Evolutionary conservation across 306 rosid genomes (phyloP).

Genomic region (Lathyrus sativus): DNA sequence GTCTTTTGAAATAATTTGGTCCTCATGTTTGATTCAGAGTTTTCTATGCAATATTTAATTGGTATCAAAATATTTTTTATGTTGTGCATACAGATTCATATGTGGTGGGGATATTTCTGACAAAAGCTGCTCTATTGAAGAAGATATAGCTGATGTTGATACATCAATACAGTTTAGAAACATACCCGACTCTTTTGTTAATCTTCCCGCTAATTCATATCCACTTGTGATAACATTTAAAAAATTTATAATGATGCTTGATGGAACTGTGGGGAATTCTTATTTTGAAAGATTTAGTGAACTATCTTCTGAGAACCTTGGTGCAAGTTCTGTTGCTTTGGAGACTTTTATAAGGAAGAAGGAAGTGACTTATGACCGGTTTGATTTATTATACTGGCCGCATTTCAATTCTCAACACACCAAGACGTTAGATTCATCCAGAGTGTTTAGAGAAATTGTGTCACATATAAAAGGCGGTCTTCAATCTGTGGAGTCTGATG

Average conservation of each 20-base stretch:
- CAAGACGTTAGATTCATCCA: conserved; percentile 60
- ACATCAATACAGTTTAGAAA: conserved; percentile 49
- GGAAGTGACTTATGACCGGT: conserved; percentile 70
- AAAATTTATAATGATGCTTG: conserved; percentile 83
- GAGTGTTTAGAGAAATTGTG: conserved; percentile 71
- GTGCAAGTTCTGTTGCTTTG: conserved; percentile 54
- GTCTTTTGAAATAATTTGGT: not conserved
- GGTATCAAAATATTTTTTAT: not conserved
- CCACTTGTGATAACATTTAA: conserved; percentile 86
- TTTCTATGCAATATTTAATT: not conserved
- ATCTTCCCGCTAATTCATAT: conserved; percentile 52
- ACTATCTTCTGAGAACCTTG: conserved; percentile 30
- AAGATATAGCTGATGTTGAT: conserved; percentile 59
- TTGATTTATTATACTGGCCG: conserved; percentile 70
- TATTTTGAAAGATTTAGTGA: conserved; percentile 66
- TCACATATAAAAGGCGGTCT: conserved; percentile 74
- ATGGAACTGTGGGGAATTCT: conserved; percentile 68
- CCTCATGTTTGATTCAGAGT: not conserved
- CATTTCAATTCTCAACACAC: conserved; percentile 58
- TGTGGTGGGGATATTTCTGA: conserved; percentile 37
- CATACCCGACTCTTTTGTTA: conserved; percentile 58
- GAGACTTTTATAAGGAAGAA: conserved; percentile 56
- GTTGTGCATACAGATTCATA: conserved; percentile 45
- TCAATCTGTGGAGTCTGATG: conserved; percentile 40
- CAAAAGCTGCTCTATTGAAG: conserved; percentile 37